A percentile compares a stretch with the other conserved stretches of the same genome.
Evolutionary conservation across 1,284 basidiomycete genomes (phyloP).

Genomic region (Dichomitus squalens): DNA sequence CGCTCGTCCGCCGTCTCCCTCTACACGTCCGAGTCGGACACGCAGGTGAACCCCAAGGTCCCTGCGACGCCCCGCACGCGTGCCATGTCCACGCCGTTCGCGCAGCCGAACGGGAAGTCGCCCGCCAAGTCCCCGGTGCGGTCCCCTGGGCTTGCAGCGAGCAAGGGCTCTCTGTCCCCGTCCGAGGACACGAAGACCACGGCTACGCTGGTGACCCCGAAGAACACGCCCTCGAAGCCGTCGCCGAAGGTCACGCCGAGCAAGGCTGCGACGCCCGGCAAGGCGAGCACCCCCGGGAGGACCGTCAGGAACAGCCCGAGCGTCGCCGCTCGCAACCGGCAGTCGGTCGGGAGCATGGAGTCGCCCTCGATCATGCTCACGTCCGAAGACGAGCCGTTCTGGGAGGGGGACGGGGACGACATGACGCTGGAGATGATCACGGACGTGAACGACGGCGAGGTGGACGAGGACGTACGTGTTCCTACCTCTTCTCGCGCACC

Average conservation of each 20-base stretch:
- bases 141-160: conserved; percentile 7
- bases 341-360: conserved; percentile 18
- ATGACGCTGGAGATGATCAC: conserved; percentile 69
- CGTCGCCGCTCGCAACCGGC: conserved; percentile 4
- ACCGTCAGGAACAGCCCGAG: conserved; percentile 20
- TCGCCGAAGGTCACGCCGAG: conserved; percentile 23
- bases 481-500: neutral
- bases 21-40: conserved; percentile 29
- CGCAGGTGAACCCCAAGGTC: conserved; percentile 30
- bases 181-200: conserved; percentile 19
- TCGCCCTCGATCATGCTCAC: conserved; percentile 21
- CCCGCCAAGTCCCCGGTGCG: conserved; percentile 22
- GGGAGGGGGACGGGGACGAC: conserved; percentile 45
- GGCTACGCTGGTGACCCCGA: conserved; percentile 23
- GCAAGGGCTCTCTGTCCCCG: conserved; percentile 30
- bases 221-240: conserved; percentile 24
- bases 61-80: conserved; percentile 41
- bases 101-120: conserved; percentile 18
- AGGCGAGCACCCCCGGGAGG: conserved; percentile 18
- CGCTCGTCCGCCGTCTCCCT: conserved; percentile 34
- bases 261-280: conserved; percentile 9
- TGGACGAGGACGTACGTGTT: conserved; percentile 65
- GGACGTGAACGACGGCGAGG: conserved; percentile 61
- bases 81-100: conserved; percentile 32
- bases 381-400: conserved; percentile 30